Conservation (phyloP, 305 asterid species). For the Fraxinus latifolia region DNA sequence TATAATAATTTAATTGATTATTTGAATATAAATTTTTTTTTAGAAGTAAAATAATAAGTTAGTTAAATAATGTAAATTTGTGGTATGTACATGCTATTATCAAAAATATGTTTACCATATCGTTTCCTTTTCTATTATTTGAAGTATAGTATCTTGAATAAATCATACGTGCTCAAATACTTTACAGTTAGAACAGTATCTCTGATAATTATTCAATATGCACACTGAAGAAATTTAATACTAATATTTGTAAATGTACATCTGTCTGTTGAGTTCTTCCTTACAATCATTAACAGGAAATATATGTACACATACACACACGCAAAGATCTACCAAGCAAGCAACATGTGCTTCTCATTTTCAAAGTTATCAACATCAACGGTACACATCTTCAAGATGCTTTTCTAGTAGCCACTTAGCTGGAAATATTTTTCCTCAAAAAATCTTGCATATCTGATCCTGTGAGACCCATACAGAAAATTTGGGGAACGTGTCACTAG, state of each 20-base stretch:
- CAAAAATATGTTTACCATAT: neutral
- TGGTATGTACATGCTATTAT: neutral
- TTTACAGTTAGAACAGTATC: neutral
- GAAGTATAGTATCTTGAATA: neutral
- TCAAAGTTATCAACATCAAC: neutral
- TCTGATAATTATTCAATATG: neutral
- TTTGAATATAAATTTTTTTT: neutral
- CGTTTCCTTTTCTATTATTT: neutral
- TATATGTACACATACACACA: neutral
- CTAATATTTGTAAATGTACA: neutral
- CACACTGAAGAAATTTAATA: neutral
- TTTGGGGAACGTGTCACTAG: neutral
- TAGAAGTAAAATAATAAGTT: no score
- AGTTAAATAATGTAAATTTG: neutral
- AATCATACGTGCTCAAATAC: neutral
- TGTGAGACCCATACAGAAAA: neutral
- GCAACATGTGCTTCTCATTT: neutral
- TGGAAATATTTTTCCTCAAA: neutral
- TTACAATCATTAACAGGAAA: neutral
- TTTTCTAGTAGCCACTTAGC: neutral
- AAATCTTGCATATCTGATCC: neutral
- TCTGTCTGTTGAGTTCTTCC: neutral
- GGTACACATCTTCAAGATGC: neutral
- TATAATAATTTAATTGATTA: neutral
- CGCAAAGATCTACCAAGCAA: neutral